These are phyloP conservation scores for Xylariales sp. DNA, from an alignment of 2,329 filamentous ascomycete species.

Conservation along the genomic window DNA sequence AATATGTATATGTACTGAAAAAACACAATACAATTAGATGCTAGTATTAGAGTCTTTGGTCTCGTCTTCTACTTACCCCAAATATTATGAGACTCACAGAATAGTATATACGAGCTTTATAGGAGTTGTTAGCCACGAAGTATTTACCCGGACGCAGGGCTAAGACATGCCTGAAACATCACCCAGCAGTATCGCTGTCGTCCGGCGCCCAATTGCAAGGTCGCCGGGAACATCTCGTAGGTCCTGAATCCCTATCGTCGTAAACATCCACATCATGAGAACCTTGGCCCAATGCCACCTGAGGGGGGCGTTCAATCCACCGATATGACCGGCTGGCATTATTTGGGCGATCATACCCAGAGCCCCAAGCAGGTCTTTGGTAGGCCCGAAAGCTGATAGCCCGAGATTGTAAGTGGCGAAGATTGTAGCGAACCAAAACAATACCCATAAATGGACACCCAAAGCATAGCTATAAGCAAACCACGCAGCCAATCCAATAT, in stretches of 20 bases:
- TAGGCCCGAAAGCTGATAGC: conserved; percentile 18
- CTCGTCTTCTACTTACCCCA: conserved; percentile 8
- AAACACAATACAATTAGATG: neutral
- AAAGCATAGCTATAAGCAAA: conserved; percentile 23
- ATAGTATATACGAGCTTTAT: conserved; percentile 21
- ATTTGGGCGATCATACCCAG: conserved; percentile 10
- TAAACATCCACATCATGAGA: conserved; percentile 18
- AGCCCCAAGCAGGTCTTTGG: conserved; percentile 12
- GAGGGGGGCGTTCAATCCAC: conserved; percentile 7
- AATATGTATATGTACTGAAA: conserved; percentile 21
- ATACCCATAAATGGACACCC: conserved; percentile 3
- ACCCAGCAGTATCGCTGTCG: conserved; percentile 22
- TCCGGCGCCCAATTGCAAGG: conserved; percentile 14
- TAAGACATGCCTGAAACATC: conserved; percentile 20
- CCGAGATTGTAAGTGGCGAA: conserved; percentile 5
- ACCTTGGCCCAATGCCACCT: conserved; percentile 19
- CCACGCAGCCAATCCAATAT: conserved; percentile 12
- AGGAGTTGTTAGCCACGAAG: neutral
- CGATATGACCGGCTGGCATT: conserved; percentile 23
- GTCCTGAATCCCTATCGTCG: conserved; percentile 28
- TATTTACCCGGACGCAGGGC: neutral
- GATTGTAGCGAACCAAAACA: conserved; percentile 15
- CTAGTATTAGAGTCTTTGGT: neutral
- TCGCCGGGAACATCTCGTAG: conserved; percentile 22
- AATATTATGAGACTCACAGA: conserved; percentile 8